A percentile compares a stretch with the other conserved stretches of the same genome.
These are phyloP conservation scores for Aspergillus hancockii DNA, from an alignment of 495 filamentous ascomycete genomes.

Conservation along the genomic window DNA sequence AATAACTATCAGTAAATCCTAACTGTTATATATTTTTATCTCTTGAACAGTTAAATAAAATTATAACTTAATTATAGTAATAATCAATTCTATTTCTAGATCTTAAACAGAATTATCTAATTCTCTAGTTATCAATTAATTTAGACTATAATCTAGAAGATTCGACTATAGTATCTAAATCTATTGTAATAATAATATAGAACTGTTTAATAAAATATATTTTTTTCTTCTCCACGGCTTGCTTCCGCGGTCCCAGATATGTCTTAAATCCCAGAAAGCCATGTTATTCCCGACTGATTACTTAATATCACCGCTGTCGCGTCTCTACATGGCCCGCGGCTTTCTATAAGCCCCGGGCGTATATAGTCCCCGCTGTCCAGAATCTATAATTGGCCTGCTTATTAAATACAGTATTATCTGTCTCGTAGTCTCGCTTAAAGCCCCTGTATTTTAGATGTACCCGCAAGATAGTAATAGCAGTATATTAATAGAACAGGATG, in stretches of 20 bases:
- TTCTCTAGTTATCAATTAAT: too few relatives aligned
- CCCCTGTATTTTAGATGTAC: constrained; percentile 1
- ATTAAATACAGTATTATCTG: not conserved
- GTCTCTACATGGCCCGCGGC: constrained; percentile 2
- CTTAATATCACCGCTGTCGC: not conserved
- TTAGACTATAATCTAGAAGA: too few relatives aligned
- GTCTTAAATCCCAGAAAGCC: constrained; percentile 4
- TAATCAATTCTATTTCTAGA: too few relatives aligned
- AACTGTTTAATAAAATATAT: too few relatives aligned
- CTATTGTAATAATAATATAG: too few relatives aligned
- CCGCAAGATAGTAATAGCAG: constrained; percentile 2
- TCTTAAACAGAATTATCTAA: too few relatives aligned
- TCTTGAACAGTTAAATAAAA: too few relatives aligned
- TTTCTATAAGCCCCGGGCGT: not conserved
- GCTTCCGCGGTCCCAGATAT: constrained; percentile 1
- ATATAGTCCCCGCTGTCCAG: constrained; percentile 1
- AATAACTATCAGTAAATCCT: too few relatives aligned
- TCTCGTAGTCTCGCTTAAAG: constrained; percentile 1
- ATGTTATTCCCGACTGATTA: constrained; percentile 3
- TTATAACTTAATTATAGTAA: too few relatives aligned
- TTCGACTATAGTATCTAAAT: too few relatives aligned
- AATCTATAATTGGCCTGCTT: constrained; percentile 1
- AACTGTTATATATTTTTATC: too few relatives aligned
- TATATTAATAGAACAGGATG: not conserved
- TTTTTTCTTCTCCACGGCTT: not conserved